Conservation (phyloP, 805 yeast genomes). For the Sungouiella blattae region DNA sequence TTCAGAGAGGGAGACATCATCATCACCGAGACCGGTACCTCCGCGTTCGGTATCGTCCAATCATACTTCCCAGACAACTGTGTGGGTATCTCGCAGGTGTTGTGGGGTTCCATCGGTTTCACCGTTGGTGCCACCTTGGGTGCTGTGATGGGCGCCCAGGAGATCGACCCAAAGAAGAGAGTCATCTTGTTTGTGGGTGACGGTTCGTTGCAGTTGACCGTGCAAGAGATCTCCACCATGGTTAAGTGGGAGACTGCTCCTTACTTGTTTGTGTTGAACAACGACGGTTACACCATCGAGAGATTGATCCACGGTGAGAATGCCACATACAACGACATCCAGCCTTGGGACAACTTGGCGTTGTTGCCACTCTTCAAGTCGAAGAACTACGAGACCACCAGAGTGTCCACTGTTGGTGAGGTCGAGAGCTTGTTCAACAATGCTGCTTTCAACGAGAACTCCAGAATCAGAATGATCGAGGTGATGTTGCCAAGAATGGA, state of each 20-base stretch:
- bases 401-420: constrained; percentile 25
- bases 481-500: constrained; percentile 36
- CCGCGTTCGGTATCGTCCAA: constrained; percentile 26
- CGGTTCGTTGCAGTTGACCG: constrained; percentile 40
- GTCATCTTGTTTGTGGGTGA: constrained; percentile 41
- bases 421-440: constrained; percentile 24
- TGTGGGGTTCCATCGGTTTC: constrained; percentile 29
- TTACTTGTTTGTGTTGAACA: constrained; percentile 37
- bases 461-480: constrained; percentile 33
- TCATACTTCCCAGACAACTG: constrained; percentile 22
- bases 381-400: constrained; percentile 23
- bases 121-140: constrained; percentile 28
- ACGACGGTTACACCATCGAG: constrained; percentile 40
- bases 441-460: constrained; percentile 25
- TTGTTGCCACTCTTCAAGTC: constrained; percentile 32
- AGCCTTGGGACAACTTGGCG: constrained; percentile 35
- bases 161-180: constrained; percentile 25
- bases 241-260: constrained; percentile 31
- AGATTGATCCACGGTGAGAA: constrained; percentile 37
- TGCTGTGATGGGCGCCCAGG: constrained; percentile 27
- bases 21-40: constrained; percentile 27
- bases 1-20: constrained; percentile 25
- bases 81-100: constrained; percentile 24
- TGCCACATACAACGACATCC: constrained; percentile 36
- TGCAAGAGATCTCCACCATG: constrained; percentile 40